Evolutionary conservation across 495 filamentous ascomycete genomes (phyloP).

Genomic region (Chaetomidium leptoderma): DNA sequence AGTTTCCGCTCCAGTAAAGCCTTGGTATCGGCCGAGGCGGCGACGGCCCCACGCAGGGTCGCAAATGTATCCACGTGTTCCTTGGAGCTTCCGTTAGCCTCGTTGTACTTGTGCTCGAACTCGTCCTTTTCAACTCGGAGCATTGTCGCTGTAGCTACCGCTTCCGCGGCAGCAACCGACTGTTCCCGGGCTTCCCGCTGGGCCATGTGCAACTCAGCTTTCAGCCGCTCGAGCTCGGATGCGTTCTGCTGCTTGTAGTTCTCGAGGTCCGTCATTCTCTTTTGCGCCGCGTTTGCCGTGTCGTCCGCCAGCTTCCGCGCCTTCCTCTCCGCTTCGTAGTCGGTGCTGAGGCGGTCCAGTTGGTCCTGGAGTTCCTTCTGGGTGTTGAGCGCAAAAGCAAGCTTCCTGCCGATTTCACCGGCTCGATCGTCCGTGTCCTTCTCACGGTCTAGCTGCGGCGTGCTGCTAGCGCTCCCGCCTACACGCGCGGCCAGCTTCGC

Average conservation of each 20-base stretch:
- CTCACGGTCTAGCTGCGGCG: constrained; percentile 65
- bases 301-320: constrained; percentile 83
- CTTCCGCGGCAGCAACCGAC: constrained; percentile 67
- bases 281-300: constrained; percentile 74
- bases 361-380: constrained; percentile 72
- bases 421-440: constrained; percentile 60
- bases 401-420: constrained; percentile 74
- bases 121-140: constrained; percentile 81
- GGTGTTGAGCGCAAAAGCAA: constrained; percentile 71
- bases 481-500: constrained; percentile 80
- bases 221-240: constrained; percentile 76
- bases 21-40: constrained; percentile 70
- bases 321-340: constrained; percentile 75
- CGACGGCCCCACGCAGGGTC: constrained; percentile 72
- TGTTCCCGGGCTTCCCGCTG: constrained; percentile 75
- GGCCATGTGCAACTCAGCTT: constrained; percentile 73
- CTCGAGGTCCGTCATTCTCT: constrained; percentile 77
- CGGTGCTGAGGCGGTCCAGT: constrained; percentile 59
- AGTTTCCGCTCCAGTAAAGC: constrained; percentile 72
- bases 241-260: constrained; percentile 72
- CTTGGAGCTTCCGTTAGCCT: constrained; percentile 59
- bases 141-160: constrained; percentile 65
- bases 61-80: constrained; percentile 69
- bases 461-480: constrained; percentile 62
- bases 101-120: constrained; percentile 62